Conservation (phyloP, 345 rosid species). For the Lepidium didymum region DNA sequence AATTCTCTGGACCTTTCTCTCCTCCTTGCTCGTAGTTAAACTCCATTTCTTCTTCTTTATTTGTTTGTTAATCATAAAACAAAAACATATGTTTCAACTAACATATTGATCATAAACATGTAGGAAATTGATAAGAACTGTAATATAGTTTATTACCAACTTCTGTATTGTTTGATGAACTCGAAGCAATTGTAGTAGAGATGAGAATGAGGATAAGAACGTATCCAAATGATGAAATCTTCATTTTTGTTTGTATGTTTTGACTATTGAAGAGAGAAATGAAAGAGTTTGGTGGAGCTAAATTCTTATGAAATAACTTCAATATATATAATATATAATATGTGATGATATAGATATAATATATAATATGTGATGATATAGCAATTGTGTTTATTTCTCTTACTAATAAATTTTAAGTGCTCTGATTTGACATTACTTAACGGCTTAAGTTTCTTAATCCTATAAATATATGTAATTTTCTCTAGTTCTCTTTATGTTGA, state of each 20-base stretch:
- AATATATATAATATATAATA: background rate
- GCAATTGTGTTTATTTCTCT: slow-evolving; percentile 1
- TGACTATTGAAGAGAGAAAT: background rate
- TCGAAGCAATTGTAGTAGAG: background rate
- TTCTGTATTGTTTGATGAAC: slow-evolving; percentile 12
- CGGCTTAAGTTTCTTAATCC: background rate
- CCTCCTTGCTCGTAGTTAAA: slow-evolving; percentile 40
- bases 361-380: background rate
- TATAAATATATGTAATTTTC: background rate
- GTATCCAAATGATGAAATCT: background rate
- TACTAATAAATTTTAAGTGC: background rate
- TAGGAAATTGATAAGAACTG: background rate
- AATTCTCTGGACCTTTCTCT: slow-evolving; percentile 48
- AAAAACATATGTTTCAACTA: background rate
- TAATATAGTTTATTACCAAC: slow-evolving; percentile 20
- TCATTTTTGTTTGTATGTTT: slow-evolving; percentile 6
- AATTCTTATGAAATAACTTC: background rate
- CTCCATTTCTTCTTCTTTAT: slow-evolving; percentile 56
- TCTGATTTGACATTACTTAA: background rate
- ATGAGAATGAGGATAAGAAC: background rate
- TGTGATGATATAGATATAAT: background rate
- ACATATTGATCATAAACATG: background rate
- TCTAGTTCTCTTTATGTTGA: slow-evolving; percentile 1
- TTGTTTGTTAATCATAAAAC: background rate
- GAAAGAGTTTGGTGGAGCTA: background rate